Base-by-base conservation (phyloP, 2,329 filamentous ascomycete species). In the Ceratocystis variospora region DNA sequence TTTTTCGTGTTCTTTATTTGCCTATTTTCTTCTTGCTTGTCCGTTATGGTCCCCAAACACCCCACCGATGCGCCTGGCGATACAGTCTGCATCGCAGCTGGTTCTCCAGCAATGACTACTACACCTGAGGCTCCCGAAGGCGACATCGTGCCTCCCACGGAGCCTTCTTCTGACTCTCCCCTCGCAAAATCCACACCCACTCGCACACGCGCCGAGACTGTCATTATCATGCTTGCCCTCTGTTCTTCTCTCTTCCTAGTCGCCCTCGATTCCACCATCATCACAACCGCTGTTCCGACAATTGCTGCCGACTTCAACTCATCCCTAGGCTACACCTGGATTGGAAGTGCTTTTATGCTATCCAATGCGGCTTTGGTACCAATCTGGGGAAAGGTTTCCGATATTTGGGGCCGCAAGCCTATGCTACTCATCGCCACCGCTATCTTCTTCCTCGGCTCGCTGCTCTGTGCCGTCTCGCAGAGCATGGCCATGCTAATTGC, bases 291-390 rank as follows among this genome's bases (percentile, higher is more conserved):
- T 5, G 78, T 88, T 4, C 86, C 87, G 0, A 84, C 83, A 15
- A 88, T 89, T 69, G 79, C 83, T 4, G 75, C 75, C 44, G 79
- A 87, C 68, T 82, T 92, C 68, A 72, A 84, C 57, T 88, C 87
- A 5, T 83, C 83, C 2, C 77, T 82, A 17, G 88, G 87, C 28
- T 92, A 91, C 75, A 82, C 86, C 63, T 92, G 88, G 89, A 86
- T 93, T 68, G 88, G 88, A 15, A 84, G 82, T 46, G 84, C 87
- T 2, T 93, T 88, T 71, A 78, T 90, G 5, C 81, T 92, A 10
- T 87, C 85, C 66, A 87, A 85, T 72, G 85, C 87, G 1, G 82
- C 79, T 73, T 81, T 82, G 0, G 83, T 83, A 0, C 87, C 87
- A 0, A 83, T 87, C 62, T 92, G 87, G 88, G 87, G 86, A 66